A percentile compares a stretch with the other conserved stretches of the same genome.
These are phyloP conservation scores for Fusarium scirpi DNA, from an alignment of 2,329 filamentous ascomycete genomes.

Conservation along the genomic window DNA sequence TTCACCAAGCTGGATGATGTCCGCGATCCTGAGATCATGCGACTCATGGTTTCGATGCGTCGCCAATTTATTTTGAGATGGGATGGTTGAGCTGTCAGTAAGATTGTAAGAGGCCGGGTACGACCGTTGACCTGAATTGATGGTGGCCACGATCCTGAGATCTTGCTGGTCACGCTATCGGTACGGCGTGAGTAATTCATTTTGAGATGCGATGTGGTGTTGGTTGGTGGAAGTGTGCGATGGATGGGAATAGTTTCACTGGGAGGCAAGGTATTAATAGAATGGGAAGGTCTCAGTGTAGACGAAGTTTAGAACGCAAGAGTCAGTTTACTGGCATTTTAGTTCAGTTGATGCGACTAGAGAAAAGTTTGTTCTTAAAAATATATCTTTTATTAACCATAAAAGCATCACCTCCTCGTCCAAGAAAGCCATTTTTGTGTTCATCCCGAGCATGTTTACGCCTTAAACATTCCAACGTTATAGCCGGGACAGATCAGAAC, in stretches of 20 bases:
- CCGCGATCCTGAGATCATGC: neutral
- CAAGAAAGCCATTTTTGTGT: neutral
- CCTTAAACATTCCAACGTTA: neutral
- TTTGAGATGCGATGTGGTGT: rapidly evolving
- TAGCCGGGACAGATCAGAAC: no score
- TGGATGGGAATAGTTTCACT: neutral
- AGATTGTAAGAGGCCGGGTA: neutral
- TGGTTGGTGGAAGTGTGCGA: neutral
- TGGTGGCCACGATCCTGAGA: neutral
- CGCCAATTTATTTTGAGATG: neutral
- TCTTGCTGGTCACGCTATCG: neutral
- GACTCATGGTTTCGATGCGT: neutral
- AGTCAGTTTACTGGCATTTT: neutral
- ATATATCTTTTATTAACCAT: neutral
- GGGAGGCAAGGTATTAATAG: neutral
- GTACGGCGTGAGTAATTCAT: neutral
- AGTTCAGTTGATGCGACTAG: neutral
- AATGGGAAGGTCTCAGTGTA: neutral
- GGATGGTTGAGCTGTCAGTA: neutral
- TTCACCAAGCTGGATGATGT: neutral
- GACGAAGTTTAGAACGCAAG: neutral
- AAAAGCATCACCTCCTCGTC: neutral
- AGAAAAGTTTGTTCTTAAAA: neutral
- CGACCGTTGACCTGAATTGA: neutral
- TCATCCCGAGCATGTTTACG: neutral